phyloP scores from a whole-genome alignment of 2,329 filamentous ascomycete species.

The Neoscytalidium dimidiatum region DNA sequence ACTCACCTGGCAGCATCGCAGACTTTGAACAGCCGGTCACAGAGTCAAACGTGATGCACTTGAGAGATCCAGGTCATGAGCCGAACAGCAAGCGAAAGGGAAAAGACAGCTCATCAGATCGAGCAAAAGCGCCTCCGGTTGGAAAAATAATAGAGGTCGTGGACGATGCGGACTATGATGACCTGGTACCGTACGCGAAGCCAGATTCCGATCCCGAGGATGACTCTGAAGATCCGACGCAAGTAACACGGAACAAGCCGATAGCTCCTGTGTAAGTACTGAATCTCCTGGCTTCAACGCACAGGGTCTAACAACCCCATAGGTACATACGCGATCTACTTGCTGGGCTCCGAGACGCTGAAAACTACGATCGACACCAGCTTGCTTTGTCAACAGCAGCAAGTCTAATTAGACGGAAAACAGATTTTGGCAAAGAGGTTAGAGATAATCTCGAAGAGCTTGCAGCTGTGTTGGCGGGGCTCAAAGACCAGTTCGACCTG shows the following conservation, averaged over 20 bases:
- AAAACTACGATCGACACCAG: constrained; percentile 82
- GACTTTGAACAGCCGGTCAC: constrained; percentile 15
- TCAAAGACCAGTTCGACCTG: constrained; percentile 84
- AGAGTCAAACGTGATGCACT: constrained; percentile 20
- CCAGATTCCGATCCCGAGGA: constrained; percentile 87
- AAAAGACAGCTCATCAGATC: not conserved
- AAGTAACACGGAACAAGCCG: constrained; percentile 80
- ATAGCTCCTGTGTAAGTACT: constrained; percentile 68
- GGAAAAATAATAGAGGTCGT: constrained; percentile 52
- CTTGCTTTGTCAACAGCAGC: constrained; percentile 78
- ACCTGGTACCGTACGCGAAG: constrained; percentile 77
- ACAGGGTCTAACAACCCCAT: constrained; percentile 26
- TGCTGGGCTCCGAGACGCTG: constrained; percentile 72
- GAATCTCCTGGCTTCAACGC: constrained; percentile 35
- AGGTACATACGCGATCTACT: constrained; percentile 83
- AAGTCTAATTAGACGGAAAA: constrained; percentile 81
- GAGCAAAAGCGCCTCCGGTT: constrained; percentile 24
- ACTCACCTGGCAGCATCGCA: constrained; percentile 56
- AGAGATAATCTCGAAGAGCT: constrained; percentile 81
- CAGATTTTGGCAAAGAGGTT: constrained; percentile 85
- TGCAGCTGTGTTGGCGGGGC: constrained; percentile 71
- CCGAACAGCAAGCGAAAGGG: not conserved
- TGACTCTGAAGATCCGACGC: constrained; percentile 87
- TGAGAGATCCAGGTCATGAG: too few relatives aligned
- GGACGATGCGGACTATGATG: constrained; percentile 60